phyloP scores from a whole-genome alignment of 805 yeast genomes.

The Candida nonsorbophila region DNA sequence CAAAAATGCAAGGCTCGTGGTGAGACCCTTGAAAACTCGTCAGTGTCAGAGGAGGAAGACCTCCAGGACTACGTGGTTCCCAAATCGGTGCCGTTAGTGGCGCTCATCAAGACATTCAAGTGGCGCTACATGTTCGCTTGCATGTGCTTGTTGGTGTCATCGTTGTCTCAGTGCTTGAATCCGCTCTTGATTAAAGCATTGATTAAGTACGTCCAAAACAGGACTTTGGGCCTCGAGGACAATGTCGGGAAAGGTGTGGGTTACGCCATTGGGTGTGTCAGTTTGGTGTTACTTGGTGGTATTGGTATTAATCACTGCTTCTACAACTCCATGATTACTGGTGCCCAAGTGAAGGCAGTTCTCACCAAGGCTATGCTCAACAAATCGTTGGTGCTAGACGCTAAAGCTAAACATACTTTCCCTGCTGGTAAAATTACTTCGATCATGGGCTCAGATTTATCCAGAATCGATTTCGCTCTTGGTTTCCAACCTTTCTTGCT shows the following conservation, averaged over 20 bases:
- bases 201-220: conserved; percentile 27
- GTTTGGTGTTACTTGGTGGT: conserved; percentile 23
- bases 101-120: conserved; percentile 7
- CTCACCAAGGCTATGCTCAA: conserved; percentile 65
- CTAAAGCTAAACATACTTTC: conserved; percentile 51
- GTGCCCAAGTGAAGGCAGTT: conserved; percentile 67
- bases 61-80: conserved; percentile 25
- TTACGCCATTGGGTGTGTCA: conserved; percentile 33
- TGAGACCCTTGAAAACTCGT: conserved; percentile 15
- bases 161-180: conserved; percentile 17
- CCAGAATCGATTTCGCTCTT: conserved; percentile 75
- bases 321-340: conserved; percentile 54
- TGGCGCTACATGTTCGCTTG: conserved; percentile 16
- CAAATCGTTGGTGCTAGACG: conserved; percentile 60
- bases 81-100: conserved; percentile 9
- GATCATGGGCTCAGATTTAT: conserved; percentile 73
- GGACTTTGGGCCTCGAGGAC: conserved; percentile 17
- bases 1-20: conserved; percentile 1
- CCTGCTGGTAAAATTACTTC: conserved; percentile 73
- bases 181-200: conserved; percentile 35
- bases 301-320: conserved; percentile 55
- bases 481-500: conserved; percentile 61
- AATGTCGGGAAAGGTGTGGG: conserved; percentile 34
- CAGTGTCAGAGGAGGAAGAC: conserved; percentile 17
- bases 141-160: conserved; percentile 18